These are phyloP conservation scores for Adansonia gregorii DNA, from an alignment of 441 rosid species.

Conservation along the genomic window DNA sequence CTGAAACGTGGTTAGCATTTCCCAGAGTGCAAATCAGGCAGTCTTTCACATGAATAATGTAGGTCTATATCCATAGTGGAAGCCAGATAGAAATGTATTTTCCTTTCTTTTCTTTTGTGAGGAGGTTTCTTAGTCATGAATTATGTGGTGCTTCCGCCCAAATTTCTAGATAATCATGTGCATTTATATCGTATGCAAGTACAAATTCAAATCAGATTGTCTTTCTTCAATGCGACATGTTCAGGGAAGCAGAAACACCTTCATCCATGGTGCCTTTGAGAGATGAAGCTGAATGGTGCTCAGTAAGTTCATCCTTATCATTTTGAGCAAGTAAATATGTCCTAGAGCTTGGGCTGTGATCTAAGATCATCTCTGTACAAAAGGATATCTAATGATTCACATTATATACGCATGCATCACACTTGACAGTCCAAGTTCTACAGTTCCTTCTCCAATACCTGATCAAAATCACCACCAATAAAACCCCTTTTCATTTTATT, in stretches of 20 bases:
- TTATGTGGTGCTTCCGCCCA: background rate
- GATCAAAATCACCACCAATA: background rate
- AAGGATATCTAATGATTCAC: background rate
- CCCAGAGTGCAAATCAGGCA: background rate
- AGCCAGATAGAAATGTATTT: slow-evolving; percentile 3
- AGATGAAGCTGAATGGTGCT: background rate
- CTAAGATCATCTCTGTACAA: background rate
- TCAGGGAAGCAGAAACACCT: background rate
- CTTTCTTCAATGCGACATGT: background rate
- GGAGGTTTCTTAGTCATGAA: too few relatives aligned
- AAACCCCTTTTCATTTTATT: background rate
- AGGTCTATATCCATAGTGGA: background rate
- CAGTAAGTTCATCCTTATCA: background rate
- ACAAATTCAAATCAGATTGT: background rate
- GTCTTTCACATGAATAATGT: background rate
- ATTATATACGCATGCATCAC: background rate
- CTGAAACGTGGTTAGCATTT: background rate
- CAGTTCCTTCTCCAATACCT: background rate
- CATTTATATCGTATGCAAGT: background rate
- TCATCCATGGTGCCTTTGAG: background rate
- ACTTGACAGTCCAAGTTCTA: background rate
- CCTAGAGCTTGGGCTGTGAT: background rate
- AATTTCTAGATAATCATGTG: background rate
- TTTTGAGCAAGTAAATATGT: background rate
- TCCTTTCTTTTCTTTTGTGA: too few relatives aligned